Percentiles rank a stretch among this genome's conserved stretches.
Conservation (phyloP, 2,329 filamentous ascomycete species). For the Penicillium sp. region DNA sequence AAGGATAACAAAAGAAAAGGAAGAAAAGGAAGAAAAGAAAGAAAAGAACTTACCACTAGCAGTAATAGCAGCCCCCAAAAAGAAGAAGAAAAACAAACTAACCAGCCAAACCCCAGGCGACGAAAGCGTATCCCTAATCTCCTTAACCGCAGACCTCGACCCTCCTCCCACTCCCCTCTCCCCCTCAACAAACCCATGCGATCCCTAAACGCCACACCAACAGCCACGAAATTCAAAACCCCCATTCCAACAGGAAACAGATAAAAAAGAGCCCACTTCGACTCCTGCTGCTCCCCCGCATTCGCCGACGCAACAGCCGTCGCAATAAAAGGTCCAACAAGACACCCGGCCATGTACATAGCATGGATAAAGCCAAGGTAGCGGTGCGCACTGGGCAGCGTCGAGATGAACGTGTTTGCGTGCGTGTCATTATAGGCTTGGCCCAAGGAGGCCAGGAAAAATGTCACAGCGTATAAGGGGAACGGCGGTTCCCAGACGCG, state of each 20-base stretch:
- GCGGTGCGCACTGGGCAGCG: slow-evolving; percentile 51
- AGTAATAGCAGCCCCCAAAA: slow-evolving; percentile 55
- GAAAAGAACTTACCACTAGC: slow-evolving; percentile 37
- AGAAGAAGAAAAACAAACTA: slow-evolving; percentile 63
- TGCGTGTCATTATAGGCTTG: slow-evolving; percentile 63
- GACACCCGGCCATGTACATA: slow-evolving; percentile 56
- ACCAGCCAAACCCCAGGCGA: slow-evolving; percentile 51
- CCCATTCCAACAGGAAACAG: slow-evolving; percentile 53
- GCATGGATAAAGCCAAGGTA: slow-evolving; percentile 64
- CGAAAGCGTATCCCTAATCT: slow-evolving; percentile 26
- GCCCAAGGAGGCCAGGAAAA: slow-evolving; percentile 56
- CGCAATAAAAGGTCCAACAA: slow-evolving; percentile 55
- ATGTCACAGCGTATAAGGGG: slow-evolving; percentile 54
- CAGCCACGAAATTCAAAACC: slow-evolving; percentile 49
- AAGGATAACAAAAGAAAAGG: no score
- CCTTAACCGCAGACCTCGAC: slow-evolving; percentile 15
- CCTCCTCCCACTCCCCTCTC: background rate
- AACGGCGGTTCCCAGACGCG: slow-evolving; percentile 58
- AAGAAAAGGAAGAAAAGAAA: no score
- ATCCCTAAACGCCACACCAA: slow-evolving; percentile 51
- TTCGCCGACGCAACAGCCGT: slow-evolving; percentile 48
- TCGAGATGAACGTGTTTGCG: slow-evolving; percentile 59
- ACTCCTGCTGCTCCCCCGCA: no score
- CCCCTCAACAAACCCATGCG: no score
- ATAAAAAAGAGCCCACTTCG: slow-evolving; percentile 57